Evolutionary conservation across 306 rosid genomes (phyloP).

Genomic region (Sphenostylis stenocarpa): DNA sequence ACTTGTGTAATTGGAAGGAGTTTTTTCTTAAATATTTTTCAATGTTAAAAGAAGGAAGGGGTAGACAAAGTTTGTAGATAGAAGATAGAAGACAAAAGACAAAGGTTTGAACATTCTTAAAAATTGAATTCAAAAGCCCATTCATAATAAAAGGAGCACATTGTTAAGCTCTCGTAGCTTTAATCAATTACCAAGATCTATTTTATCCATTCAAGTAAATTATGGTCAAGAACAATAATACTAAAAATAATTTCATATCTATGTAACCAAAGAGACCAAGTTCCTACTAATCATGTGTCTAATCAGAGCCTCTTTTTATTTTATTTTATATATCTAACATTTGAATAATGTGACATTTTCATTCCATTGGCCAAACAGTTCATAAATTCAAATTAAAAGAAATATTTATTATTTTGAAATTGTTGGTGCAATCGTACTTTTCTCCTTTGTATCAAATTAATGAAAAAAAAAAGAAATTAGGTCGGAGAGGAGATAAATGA

Average conservation of each 20-base stretch:
- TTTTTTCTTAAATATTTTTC: too few species aligned
- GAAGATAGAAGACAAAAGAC: too few species aligned
- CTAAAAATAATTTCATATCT: background rate
- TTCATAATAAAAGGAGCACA: too few species aligned
- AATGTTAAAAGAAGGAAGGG: too few species aligned
- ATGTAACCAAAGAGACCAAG: background rate
- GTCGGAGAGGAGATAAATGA: background rate
- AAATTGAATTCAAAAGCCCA: too few species aligned
- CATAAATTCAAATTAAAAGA: background rate
- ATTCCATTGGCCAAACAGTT: background rate
- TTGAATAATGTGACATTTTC: background rate
- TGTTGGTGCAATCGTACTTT: background rate
- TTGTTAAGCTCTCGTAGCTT: too few species aligned
- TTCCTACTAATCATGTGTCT: background rate
- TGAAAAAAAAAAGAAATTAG: background rate
- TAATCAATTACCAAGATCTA: too few species aligned
- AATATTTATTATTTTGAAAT: background rate
- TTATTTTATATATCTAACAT: background rate
- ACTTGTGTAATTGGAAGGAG: too few species aligned
- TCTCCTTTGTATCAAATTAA: background rate
- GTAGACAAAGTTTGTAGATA: too few species aligned
- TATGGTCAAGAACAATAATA: background rate
- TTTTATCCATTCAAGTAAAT: too few species aligned
- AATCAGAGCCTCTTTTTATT: background rate
- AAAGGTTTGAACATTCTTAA: too few species aligned